Base-by-base conservation (phyloP, 2,329 filamentous ascomycete species). In the Nectriaceae sp. region DNA sequence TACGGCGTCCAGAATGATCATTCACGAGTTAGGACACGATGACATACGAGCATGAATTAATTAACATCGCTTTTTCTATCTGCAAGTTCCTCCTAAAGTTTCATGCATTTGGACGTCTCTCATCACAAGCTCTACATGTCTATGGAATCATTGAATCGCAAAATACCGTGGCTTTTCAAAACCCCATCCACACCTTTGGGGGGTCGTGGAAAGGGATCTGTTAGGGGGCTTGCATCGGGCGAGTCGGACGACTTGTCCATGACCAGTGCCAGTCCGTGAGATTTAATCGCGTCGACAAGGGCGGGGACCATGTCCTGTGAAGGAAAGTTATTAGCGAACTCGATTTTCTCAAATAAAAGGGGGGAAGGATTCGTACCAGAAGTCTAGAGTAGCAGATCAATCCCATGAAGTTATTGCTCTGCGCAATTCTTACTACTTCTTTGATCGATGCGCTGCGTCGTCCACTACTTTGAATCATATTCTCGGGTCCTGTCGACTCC, bases 351-450 rank as follows among this genome's bases (percentile, higher is more conserved):
- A 22, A 11, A 29, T 37, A 26, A 47, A 38, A 42, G 11, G 24
- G 19, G 13, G 15, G 1, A 15, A 11, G 33, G 3, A 42, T 24
- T 79, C 87, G 64, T 78, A 95, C 90, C 75, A 99, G 71, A 55
- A 99, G 77, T 57, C 88, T 83, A 24, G 90, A 93, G 59, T 87
- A 91, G 72, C 92, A 97, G 51, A 97, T 89, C 63, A 99, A 69
- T 3, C 94, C 94, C 94, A 99, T 99, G 57, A 99, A 90, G 67
- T 99, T 99, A 68, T 99, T 99, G 66, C 87, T 89, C 70, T 95
- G 89, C 19, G 93, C 92, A 64, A 96, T 90, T 55, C 92, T 83
- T 13, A 97, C 94, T 4, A 90, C 90, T 68, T 99, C 93, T 73
- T 97, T 99, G 58, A 97, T 90, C 5, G 90, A 96, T 56, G 87